These are phyloP conservation scores for Fusarium pseudonygamai DNA, from an alignment of 2,329 filamentous ascomycete species.

Conservation along the genomic window DNA sequence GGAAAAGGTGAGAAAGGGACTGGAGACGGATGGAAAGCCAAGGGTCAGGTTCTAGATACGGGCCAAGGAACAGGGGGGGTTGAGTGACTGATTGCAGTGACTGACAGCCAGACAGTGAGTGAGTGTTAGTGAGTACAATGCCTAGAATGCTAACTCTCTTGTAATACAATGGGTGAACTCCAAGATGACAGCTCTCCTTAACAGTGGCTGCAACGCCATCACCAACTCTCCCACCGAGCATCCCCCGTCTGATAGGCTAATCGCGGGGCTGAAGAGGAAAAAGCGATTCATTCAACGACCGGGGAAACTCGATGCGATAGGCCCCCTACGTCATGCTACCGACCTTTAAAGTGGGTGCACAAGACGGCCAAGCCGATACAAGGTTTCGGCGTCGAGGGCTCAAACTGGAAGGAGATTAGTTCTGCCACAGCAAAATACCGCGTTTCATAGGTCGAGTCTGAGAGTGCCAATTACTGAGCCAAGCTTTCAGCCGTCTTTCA, in stretches of 20 bases:
- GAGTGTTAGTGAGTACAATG: neutral
- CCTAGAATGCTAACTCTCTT: neutral
- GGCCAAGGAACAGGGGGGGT: neutral
- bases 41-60: neutral
- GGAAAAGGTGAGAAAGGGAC: neutral
- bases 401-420: constrained; percentile 27
- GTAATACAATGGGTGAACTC: no score
- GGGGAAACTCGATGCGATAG: constrained; percentile 3
- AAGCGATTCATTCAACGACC: constrained; percentile 1
- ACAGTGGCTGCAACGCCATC: neutral
- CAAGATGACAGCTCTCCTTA: neutral
- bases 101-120: neutral
- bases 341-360: constrained; percentile 9
- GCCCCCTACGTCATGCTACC: constrained; percentile 19
- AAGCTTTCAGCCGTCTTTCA: constrained; percentile 20
- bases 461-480: neutral
- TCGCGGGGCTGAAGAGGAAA: neutral
- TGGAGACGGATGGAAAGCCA: neutral
- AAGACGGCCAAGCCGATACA: constrained; percentile 35
- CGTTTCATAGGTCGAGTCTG: neutral
- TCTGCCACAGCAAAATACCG: neutral
- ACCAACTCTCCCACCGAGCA: neutral
- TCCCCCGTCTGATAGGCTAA: constrained; percentile 1
- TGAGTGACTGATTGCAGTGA: neutral
- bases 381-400: constrained; percentile 32